Base-by-base conservation (phyloP, 371 early-diverging fungal genomes). In the Funneliformis caledonium region DNA sequence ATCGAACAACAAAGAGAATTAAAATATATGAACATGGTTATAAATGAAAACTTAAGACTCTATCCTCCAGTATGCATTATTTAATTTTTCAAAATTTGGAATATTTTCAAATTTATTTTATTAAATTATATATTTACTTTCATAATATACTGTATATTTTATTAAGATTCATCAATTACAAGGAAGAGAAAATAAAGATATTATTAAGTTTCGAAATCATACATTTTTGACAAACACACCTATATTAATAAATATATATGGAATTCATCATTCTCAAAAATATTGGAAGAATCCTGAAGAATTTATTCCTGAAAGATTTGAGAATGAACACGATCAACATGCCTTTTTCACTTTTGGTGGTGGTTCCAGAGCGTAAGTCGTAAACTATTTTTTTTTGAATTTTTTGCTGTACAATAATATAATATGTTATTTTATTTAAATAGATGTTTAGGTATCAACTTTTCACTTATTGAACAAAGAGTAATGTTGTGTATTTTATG, bases 221-320 rank as follows among this genome's bases (percentile, higher is more conserved):
- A 43, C 31, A 26, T 48, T 73, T 33, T 37, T 26, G 9, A 12
- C 73, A 3, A 48, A 48, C 11, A 45, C 73, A 16, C 45, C 26
- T 0, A 12, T 52, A 1, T 16, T 31, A 10, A 5, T 33, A 45
- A 26, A 47, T 47, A 42, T 48, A 11, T 52, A 52, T 26, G 73
- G 73, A 31, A 73, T 73, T 5, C 73, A 73, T 19, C 45, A 73
- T 47, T 56, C 48, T 33, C 12, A 37, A 14, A 19, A 31, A 52
- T 4, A 45, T 33, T 73, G 73, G 73, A 12, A 26, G 11, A 14
- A 52, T 45, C 73, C 73, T 22, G 73, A 73, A 31, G 45, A 73
- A 31, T 73, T 73, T 56, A 26, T 73, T 19, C 73, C 73, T 33
- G 73, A 73, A 37, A 48, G 73, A 11, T 73, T 73, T 73, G 68